A percentile compares a stretch with the other conserved stretches of the same genome.
These are phyloP conservation scores for Leishmania turanica DNA, from an alignment of 208 protist genomes.

Conservation along the genomic window DNA sequence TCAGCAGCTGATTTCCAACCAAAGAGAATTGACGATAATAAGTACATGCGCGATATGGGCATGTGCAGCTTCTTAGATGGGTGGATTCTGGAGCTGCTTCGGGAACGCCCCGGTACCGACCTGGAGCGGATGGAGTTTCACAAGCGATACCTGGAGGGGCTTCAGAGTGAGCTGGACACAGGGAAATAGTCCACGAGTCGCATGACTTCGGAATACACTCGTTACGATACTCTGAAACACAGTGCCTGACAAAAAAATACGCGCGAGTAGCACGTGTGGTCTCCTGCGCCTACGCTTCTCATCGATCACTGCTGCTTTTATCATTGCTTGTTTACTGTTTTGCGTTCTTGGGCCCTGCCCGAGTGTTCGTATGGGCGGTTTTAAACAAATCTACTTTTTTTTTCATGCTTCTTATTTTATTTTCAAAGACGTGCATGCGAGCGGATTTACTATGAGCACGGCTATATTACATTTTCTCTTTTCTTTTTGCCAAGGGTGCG, in stretches of 20 bases:
- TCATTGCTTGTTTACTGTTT: not conserved
- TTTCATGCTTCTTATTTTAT: not conserved
- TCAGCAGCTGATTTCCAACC: constrained; percentile 54
- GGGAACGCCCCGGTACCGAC: constrained; percentile 62
- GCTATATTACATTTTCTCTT: not conserved
- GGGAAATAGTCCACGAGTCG: not conserved
- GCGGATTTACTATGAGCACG: not conserved
- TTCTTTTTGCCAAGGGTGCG: not conserved
- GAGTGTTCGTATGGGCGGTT: not conserved
- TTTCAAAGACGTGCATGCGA: not conserved
- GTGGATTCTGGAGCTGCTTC: constrained; percentile 87
- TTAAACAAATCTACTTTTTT: not conserved
- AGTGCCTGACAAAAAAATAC: not conserved
- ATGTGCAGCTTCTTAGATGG: constrained; percentile 88
- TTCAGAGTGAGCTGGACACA: constrained; percentile 12
- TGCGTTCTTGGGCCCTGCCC: not conserved
- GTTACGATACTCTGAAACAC: not conserved
- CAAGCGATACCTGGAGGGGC: constrained; percentile 68
- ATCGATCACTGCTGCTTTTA: not conserved
- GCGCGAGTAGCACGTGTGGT: not conserved
- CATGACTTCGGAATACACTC: not conserved
- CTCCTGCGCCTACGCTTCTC: not conserved
- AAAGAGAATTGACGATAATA: constrained; percentile 68
- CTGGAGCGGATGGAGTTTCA: constrained; percentile 81
- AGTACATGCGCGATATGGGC: constrained; percentile 77